Evolutionary conservation across 2,329 filamentous ascomycete species (phyloP).

Genomic region (Macrophomina phaseolina): DNA sequence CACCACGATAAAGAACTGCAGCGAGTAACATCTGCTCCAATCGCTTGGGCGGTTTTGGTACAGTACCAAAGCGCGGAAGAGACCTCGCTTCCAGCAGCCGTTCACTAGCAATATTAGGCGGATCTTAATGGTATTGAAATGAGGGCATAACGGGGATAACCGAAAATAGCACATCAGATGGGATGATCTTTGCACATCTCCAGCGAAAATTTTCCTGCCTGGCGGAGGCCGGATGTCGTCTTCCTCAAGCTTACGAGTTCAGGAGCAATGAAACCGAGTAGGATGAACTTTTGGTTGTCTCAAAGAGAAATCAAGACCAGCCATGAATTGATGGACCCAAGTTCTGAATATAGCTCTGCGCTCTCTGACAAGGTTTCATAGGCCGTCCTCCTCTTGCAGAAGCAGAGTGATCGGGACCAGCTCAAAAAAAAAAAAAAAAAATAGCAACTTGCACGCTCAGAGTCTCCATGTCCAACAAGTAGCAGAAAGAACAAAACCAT

Average conservation of each 20-base stretch:
- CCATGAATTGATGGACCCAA: not conserved
- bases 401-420: not conserved
- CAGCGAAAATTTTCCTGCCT: too few relatives aligned
- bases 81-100: not conserved
- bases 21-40: not conserved
- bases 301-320: not conserved
- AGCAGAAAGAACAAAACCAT: not conserved
- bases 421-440: not conserved
- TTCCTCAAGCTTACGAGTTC: too few relatives aligned
- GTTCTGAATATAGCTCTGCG: not conserved
- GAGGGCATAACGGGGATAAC: not conserved
- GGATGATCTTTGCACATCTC: too few relatives aligned
- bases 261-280: too few relatives aligned
- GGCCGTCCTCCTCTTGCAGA: not conserved
- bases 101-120: not conserved
- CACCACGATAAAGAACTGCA: not conserved
- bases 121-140: not conserved
- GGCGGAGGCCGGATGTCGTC: too few relatives aligned
- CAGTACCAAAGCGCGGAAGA: not conserved
- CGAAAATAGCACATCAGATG: not conserved
- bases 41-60: not conserved
- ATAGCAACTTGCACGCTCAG: constrained; percentile 1
- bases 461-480: constrained; percentile 5
- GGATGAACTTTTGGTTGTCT: not conserved
- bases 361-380: constrained; percentile 5